Conservation (phyloP, 257 asterid genomes). For the Ballota nigra region DNA sequence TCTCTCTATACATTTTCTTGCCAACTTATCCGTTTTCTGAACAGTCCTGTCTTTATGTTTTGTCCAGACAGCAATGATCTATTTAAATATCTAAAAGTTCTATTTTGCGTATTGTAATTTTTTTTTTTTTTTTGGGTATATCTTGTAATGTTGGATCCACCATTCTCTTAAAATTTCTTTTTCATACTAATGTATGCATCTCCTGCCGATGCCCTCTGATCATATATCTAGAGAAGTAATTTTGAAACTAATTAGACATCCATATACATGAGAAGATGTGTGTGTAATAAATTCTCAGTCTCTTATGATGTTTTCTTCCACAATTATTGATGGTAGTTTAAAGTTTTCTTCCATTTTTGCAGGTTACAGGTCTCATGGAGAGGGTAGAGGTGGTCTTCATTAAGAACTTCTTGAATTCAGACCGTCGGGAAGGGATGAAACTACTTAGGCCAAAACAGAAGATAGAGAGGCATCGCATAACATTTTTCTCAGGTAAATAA, state of each 20-base stretch:
- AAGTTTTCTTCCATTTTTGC: slow-evolving; percentile 15
- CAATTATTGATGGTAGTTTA: neutral
- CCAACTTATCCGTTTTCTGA: neutral
- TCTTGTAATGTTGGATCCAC: neutral
- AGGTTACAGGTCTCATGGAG: slow-evolving; percentile 66
- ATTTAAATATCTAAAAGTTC: neutral
- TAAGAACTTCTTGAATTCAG: slow-evolving; percentile 53
- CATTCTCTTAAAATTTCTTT: neutral
- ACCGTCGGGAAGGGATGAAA: slow-evolving; percentile 77
- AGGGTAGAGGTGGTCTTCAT: slow-evolving; percentile 61
- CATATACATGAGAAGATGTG: neutral
- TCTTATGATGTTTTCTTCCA: neutral
- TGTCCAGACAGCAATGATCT: neutral
- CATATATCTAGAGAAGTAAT: neutral
- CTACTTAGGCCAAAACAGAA: slow-evolving; percentile 66
- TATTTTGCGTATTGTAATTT: neutral
- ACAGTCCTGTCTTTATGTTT: neutral
- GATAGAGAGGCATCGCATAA: slow-evolving; percentile 56
- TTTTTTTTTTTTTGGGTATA: no score
- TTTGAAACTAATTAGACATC: neutral
- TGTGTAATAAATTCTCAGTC: neutral
- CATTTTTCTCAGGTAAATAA: slow-evolving; percentile 64
- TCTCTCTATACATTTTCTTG: neutral
- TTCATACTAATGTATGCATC: neutral
- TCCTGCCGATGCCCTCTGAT: neutral